A percentile compares a stretch with the other conserved stretches of the same genome.
Conservation (phyloP, 768 basidiomycete genomes). For the Tephrocybe sp. region DNA sequence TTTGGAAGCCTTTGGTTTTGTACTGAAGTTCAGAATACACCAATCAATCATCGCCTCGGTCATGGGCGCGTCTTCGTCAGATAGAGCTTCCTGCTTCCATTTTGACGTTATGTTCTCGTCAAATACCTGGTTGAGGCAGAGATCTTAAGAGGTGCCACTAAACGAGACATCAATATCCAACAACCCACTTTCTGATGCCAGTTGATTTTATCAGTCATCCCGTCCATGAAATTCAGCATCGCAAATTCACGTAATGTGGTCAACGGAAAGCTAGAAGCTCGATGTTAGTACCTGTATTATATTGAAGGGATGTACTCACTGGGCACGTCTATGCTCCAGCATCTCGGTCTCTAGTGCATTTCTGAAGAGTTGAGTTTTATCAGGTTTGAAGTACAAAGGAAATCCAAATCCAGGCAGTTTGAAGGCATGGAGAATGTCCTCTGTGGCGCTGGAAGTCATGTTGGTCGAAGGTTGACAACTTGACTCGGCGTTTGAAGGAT, state of each 20-base stretch:
- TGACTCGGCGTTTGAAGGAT: too few relatives aligned
- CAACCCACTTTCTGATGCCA: conserved; percentile 17
- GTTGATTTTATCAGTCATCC: conserved; percentile 17
- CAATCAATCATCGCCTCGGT: conserved; percentile 19
- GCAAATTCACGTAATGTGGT: conserved; percentile 19
- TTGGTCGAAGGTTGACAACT: too few relatives aligned
- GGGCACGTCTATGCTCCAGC: neutral
- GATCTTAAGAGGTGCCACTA: neutral
- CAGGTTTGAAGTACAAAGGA: conserved; percentile 9
- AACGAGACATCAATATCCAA: neutral
- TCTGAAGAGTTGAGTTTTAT: neutral
- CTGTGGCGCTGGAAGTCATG: too few relatives aligned
- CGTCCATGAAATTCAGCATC: conserved; percentile 20
- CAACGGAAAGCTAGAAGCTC: conserved; percentile 8
- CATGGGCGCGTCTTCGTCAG: conserved; percentile 1
- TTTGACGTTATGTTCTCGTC: conserved; percentile 9
- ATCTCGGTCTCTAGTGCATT: conserved; percentile 5
- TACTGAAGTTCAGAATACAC: conserved; percentile 21
- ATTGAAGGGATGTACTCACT: neutral
- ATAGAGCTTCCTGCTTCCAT: conserved; percentile 16
- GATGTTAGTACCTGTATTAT: neutral
- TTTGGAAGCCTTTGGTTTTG: conserved; percentile 16
- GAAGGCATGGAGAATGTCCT: too few relatives aligned
- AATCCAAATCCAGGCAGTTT: conserved; percentile 14
- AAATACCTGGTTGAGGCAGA: conserved; percentile 5